Evolutionary conservation across 2,329 filamentous ascomycete genomes (phyloP), one percentile per base, ranked within the genome.

Genomic region (Xylariales sp.): DNA sequence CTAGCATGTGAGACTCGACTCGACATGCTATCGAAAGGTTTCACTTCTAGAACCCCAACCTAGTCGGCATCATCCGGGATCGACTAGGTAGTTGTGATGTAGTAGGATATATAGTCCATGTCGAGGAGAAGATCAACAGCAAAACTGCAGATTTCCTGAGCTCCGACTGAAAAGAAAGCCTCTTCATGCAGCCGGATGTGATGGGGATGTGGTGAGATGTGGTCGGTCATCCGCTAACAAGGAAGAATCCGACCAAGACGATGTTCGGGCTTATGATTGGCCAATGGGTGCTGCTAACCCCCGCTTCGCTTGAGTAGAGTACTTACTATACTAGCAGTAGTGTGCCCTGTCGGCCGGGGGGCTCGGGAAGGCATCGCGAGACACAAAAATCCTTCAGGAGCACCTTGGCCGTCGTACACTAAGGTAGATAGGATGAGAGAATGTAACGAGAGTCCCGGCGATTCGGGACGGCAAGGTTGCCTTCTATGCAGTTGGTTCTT

Each of bases 381-480:
- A 61, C 61, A 41, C 50, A 60, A 53, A 53, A 53, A 53, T 65
- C 34, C 39, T 54, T 63, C 32, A 50, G 39, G 23, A 43, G 41
- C 41, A 49, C 4, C 45, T 62, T 65, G 45, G 56, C 57, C 58
- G 16, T 49, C 41, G 5, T 52, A 23, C 52, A 55, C 9, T 16
- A 16, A 16, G 3, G 18, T 1, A 28, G 23, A 23, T 18, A 49
- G 50, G 30, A 48, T 34, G n/a, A 46, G 28, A 57, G 36, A 46
- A 69, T 69, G 68, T 65, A 62, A 69, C 65, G 53, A 32, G 60
- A 63, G 23, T 62, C 62, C 65, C 68, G 59, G 23, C 32, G 18
- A 45, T 28, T 45, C 52, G 68, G 68, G 10, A 68, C 39, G n/a
- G 65, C 39, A n/a, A 46, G 36, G 55, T 61, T 49, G 39, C 41